A percentile compares a stretch with the other conserved stretches of the same genome.
Conservation (phyloP, 257 asterid genomes). For the Asclepias syriaca region DNA sequence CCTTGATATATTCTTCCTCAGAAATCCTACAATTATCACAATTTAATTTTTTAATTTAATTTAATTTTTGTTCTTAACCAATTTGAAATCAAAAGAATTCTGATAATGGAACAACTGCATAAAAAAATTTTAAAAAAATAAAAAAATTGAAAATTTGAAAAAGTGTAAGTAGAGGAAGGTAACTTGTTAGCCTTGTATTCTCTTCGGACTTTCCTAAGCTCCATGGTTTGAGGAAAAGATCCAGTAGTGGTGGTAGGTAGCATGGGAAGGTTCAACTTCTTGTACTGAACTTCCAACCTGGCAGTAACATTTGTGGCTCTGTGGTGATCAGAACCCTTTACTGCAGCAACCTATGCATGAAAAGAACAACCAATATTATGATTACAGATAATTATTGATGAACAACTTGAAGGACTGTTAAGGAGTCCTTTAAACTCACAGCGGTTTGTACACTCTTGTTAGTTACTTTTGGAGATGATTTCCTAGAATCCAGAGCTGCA, state of each 20-base stretch:
- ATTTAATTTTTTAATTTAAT: too few relatives aligned
- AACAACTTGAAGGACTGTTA: neutral
- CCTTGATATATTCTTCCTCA: slow-evolving; percentile 75
- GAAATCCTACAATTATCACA: slow-evolving; percentile 52
- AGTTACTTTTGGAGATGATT: slow-evolving; percentile 82
- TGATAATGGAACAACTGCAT: slow-evolving; percentile 12
- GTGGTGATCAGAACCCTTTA: slow-evolving; percentile 93
- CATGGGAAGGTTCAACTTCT: slow-evolving; percentile 93
- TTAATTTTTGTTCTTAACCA: too few relatives aligned
- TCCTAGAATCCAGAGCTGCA: slow-evolving; percentile 91
- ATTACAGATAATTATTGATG: neutral
- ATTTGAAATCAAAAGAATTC: neutral
- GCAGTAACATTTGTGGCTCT: slow-evolving; percentile 89
- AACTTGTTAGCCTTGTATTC: slow-evolving; percentile 97
- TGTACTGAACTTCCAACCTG: slow-evolving; percentile 92
- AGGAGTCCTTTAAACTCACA: slow-evolving; percentile 38
- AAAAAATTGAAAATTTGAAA: too few relatives aligned
- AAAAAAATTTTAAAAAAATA: too few relatives aligned
- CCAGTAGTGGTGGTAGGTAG: slow-evolving; percentile 98
- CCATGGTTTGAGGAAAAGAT: slow-evolving; percentile 91
- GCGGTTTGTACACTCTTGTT: slow-evolving; percentile 94
- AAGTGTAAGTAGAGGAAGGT: neutral
- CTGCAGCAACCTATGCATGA: slow-evolving; percentile 54
- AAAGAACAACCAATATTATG: neutral
- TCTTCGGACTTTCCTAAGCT: slow-evolving; percentile 92